phyloP scores from a whole-genome alignment of 768 basidiomycete genomes.

The Lentinula lateritia region DNA sequence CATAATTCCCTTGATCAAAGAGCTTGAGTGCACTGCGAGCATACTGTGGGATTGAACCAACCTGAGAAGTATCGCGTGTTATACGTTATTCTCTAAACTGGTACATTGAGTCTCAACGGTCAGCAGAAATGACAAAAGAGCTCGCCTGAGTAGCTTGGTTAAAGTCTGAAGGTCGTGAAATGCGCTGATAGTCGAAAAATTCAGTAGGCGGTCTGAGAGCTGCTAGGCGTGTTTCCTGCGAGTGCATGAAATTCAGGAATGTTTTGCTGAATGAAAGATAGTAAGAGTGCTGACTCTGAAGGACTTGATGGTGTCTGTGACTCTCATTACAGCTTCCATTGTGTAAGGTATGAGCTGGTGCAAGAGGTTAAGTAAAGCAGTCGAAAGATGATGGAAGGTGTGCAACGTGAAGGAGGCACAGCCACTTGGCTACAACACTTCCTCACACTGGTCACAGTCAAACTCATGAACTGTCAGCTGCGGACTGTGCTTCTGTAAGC shows the following conservation, averaged over 20 bases:
- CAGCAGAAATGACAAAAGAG: slow-evolving; percentile 16
- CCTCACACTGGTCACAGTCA: too few species aligned
- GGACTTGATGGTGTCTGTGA: slow-evolving; percentile 62
- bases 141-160: slow-evolving; percentile 70
- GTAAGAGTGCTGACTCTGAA: slow-evolving; percentile 46
- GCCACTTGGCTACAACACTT: slow-evolving; percentile 1
- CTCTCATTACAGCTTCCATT: slow-evolving; percentile 67
- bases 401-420: slow-evolving; percentile 14
- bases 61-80: slow-evolving; percentile 89
- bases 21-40: not conserved
- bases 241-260: not conserved
- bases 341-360: slow-evolving; percentile 9
- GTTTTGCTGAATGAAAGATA: not conserved
- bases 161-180: slow-evolving; percentile 80
- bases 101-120: not conserved
- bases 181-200: slow-evolving; percentile 79
- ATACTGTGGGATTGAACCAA: slow-evolving; percentile 16
- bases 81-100: slow-evolving; percentile 78
- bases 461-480: slow-evolving; percentile 9
- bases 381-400: not conserved
- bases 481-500: slow-evolving; percentile 11
- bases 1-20: slow-evolving; percentile 69
- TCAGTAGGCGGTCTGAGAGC: slow-evolving; percentile 67
- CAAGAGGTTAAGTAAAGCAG: not conserved
- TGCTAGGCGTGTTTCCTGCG: slow-evolving; percentile 74